Evolutionary conservation across 345 rosid genomes (phyloP), one percentile per base, ranked within the genome.

Genomic region (Cardamine resedifolia): DNA sequence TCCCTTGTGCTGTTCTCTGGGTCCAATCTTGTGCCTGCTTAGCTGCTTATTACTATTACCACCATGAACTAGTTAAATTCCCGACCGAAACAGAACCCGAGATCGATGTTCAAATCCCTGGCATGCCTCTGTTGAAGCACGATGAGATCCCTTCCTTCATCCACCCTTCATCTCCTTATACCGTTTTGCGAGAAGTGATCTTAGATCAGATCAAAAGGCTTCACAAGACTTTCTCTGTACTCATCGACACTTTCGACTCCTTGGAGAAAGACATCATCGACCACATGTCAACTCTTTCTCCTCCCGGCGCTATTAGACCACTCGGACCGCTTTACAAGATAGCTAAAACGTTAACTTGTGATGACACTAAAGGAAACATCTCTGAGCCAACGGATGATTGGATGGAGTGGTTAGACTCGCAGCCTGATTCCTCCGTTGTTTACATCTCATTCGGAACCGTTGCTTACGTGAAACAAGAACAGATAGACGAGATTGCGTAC

Each of bases 1-100:
- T 93, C 64, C 96, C 98, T 18, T 89, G 88, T 18, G 97, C 97
- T 1, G 72, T 90, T 79, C 92, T 94, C 4, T 94, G 97, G 98
- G 92, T 94, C 14, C 97, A 94, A 39, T 91, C 98, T 7, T 89
- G 91, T 6, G 96, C 95, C 0, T 85, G 88, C 68, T 88, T 94
- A 33, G 77, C 90, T 0, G 70, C 88, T 21, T 94, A 94, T 65
- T 94, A 89, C 47, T 84, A 89, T 76, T 89, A 77, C 76, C 69
- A 66, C 70, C 84, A 86, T 43, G 72, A 74, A 6, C 76, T 82
- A 18, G 84, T 77, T 9, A 71, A 80, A 0, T 94, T 94, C 67
- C 98, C 98, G 3, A 79, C 38, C 0, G 75, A 86, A 65, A 56
- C 70, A 16, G 81, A 85, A 0, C 88, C 87, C 6, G 83, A 84